phyloP scores from a whole-genome alignment of 2,329 filamentous ascomycete genomes.

The Cadophora gregata region DNA sequence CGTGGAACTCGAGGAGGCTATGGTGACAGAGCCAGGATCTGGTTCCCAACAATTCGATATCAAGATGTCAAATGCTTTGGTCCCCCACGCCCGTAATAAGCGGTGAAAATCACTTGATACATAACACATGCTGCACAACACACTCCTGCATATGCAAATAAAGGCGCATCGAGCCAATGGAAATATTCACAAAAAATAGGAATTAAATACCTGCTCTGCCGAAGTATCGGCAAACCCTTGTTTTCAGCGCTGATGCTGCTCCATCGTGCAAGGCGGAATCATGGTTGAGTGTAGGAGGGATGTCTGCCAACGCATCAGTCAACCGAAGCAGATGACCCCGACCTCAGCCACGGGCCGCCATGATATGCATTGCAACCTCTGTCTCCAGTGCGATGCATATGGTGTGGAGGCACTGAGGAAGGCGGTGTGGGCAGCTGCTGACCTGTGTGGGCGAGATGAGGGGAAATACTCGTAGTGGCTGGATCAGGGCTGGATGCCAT shows the following conservation, averaged over 20 bases:
- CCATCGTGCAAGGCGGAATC: conserved; percentile 37
- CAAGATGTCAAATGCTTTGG: conserved; percentile 19
- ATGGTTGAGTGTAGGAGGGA: conserved; percentile 28
- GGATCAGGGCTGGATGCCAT: conserved; percentile 19
- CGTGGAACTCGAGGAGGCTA: conserved; percentile 35
- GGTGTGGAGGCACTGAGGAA: conserved; percentile 22
- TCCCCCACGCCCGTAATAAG: conserved; percentile 33
- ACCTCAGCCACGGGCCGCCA: conserved; percentile 24
- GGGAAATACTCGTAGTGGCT: neutral
- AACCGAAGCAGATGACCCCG: conserved; percentile 29
- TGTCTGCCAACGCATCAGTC: conserved; percentile 41
- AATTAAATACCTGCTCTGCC: conserved; percentile 39
- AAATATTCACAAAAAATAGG: conserved; percentile 38
- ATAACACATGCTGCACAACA: conserved; percentile 40
- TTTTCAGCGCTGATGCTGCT: conserved; percentile 27
- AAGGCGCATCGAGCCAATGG: conserved; percentile 35
- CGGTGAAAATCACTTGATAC: conserved; percentile 40
- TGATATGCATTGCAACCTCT: conserved; percentile 28
- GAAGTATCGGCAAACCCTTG: conserved; percentile 43
- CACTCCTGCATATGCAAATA: conserved; percentile 36
- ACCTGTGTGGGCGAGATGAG: conserved; percentile 19
- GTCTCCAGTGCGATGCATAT: conserved; percentile 21
- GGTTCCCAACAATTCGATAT: conserved; percentile 29
- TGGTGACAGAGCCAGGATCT: conserved; percentile 31
- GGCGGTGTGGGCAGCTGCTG: conserved; percentile 28